Evolutionary conservation across 1,284 basidiomycete species (phyloP).

Genomic region (Inonotus hispidus): DNA sequence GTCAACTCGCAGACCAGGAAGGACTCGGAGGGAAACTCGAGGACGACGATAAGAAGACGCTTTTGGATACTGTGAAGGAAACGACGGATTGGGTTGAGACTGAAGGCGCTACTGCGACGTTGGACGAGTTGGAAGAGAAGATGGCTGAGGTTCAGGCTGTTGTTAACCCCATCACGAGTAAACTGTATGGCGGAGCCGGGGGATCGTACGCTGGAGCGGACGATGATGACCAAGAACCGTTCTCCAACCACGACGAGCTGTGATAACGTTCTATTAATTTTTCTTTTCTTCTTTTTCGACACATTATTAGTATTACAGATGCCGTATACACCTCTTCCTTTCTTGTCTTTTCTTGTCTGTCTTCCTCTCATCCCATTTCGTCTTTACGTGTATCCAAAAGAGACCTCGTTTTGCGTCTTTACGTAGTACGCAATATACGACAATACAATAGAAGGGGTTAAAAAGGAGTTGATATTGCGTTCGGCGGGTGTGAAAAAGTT

Average conservation of each 20-base stretch:
- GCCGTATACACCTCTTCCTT: neutral
- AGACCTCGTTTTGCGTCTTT: neutral
- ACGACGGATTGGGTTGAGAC: slow-evolving; percentile 89
- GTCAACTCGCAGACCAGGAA: slow-evolving; percentile 80
- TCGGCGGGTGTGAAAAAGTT: neutral
- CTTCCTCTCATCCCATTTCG: too few species aligned
- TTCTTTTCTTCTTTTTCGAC: too few species aligned
- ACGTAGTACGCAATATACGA: neutral
- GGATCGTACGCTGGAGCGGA: slow-evolving; percentile 28
- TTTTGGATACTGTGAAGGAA: slow-evolving; percentile 82
- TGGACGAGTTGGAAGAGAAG: slow-evolving; percentile 92
- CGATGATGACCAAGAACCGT: slow-evolving; percentile 53
- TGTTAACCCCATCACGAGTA: slow-evolving; percentile 73
- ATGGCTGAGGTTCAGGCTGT: slow-evolving; percentile 68
- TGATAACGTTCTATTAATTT: slow-evolving; percentile 24
- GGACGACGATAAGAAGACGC: slow-evolving; percentile 85
- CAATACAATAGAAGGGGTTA: neutral
- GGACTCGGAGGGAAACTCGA: slow-evolving; percentile 88
- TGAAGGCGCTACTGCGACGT: slow-evolving; percentile 68
- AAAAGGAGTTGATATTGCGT: neutral
- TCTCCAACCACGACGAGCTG: slow-evolving; percentile 64
- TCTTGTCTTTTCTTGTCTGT: neutral
- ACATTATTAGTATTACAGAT: neutral
- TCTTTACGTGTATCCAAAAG: neutral
- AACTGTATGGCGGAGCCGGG: slow-evolving; percentile 56